These are phyloP conservation scores for Pelargonium citronellum DNA, from an alignment of 441 rosid species.

Conservation along the genomic window DNA sequence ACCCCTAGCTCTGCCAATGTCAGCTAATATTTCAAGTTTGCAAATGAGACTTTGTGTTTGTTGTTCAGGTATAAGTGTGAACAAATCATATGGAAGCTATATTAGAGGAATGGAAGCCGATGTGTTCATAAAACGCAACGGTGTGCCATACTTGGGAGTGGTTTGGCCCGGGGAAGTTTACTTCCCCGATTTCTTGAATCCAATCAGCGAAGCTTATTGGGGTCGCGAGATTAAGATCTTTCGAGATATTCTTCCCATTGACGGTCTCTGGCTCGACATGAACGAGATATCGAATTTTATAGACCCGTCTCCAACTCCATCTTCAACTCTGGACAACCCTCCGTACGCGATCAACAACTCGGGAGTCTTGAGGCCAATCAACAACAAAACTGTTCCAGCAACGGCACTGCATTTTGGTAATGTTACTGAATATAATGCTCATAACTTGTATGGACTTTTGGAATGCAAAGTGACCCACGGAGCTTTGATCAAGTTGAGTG, in stretches of 20 bases:
- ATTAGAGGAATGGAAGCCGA: constrained; percentile 57
- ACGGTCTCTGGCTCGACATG: constrained; percentile 86
- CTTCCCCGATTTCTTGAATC: constrained; percentile 66
- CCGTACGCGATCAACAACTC: constrained; percentile 64
- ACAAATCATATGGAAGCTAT: constrained; percentile 43
- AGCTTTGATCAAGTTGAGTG: constrained; percentile 38
- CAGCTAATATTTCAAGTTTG: no score
- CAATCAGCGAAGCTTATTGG: constrained; percentile 45
- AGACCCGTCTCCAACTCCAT: constrained; percentile 36
- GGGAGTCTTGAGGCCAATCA: constrained; percentile 31
- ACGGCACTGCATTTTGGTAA: constrained; percentile 50
- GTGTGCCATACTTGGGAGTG: constrained; percentile 49
- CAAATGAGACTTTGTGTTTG: background rate
- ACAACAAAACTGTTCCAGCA: constrained; percentile 45
- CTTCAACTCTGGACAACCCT: constrained; percentile 55
- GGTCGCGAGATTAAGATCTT: constrained; percentile 49
- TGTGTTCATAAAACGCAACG: constrained; percentile 47
- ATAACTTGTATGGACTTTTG: constrained; percentile 61
- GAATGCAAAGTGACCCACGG: constrained; percentile 57
- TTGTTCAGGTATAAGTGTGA: constrained; percentile 45
- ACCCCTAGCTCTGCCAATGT: background rate
- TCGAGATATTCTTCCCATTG: constrained; percentile 39
- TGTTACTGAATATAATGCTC: constrained; percentile 52
- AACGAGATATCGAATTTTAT: constrained; percentile 69
- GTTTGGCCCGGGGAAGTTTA: constrained; percentile 75